Evolutionary conservation across 2,329 filamentous ascomycete genomes (phyloP).

Genomic region (Emmonsiellopsis sp.): DNA sequence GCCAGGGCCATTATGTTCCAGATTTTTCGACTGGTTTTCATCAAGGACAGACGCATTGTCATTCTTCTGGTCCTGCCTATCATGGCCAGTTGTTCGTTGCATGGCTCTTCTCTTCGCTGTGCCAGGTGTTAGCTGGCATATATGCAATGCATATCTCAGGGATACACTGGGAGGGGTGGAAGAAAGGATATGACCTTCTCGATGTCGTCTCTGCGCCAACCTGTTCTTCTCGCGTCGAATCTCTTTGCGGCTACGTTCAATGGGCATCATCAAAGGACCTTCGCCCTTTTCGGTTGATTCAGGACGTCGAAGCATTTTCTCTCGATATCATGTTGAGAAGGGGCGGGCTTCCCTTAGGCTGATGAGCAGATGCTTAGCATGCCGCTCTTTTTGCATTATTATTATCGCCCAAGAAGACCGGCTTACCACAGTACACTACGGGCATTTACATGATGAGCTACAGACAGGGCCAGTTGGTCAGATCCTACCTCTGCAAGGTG

Average conservation of each 20-base stretch:
- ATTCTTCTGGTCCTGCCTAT: neutral
- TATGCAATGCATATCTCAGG: neutral
- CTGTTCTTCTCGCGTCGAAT: constrained; percentile 1
- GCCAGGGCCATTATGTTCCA: neutral
- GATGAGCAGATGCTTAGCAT: too few relatives aligned
- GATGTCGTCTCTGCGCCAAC: neutral
- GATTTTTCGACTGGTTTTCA: neutral
- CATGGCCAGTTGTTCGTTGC: neutral
- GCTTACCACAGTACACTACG: too few relatives aligned
- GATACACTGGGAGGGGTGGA: neutral
- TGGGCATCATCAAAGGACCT: neutral
- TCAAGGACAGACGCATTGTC: neutral
- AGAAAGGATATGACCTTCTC: neutral
- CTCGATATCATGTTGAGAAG: too few relatives aligned
- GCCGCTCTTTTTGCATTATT: too few relatives aligned
- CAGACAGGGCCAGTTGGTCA: too few relatives aligned
- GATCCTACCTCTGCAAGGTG: too few relatives aligned
- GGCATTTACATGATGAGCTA: too few relatives aligned
- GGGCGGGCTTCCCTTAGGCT: too few relatives aligned
- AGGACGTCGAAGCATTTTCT: neutral
- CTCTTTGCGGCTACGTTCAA: neutral
- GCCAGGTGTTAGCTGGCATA: neutral
- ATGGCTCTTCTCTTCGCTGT: neutral
- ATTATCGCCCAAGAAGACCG: too few relatives aligned
- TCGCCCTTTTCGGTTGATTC: neutral